A percentile compares a stretch with the other conserved stretches of the same genome.
Evolutionary conservation across 805 yeast species (phyloP).

Genomic region (Hanseniaspora lachancei): DNA sequence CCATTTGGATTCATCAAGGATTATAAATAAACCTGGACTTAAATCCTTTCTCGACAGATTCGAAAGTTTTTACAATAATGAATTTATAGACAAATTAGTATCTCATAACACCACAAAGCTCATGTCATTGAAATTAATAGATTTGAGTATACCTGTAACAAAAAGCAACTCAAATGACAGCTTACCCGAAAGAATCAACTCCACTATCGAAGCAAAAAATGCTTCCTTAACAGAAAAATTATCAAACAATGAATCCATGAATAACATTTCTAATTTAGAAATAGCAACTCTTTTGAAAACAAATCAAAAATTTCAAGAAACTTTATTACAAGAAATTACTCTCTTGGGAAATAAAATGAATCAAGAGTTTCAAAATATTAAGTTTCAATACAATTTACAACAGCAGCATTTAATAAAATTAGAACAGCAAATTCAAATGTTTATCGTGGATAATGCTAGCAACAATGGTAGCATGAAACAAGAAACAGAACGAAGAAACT

Average conservation of each 20-base stretch:
- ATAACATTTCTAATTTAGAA: not conserved
- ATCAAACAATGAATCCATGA: not conserved
- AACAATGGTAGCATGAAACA: not conserved
- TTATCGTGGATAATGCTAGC: not conserved
- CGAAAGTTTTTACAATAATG: constrained; percentile 9
- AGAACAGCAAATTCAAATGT: constrained; percentile 10
- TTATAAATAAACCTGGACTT: not conserved
- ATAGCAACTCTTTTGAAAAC: not conserved
- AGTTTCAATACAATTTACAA: constrained; percentile 10
- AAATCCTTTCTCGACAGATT: constrained; percentile 1
- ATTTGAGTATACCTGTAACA: not conserved
- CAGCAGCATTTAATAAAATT: constrained; percentile 12
- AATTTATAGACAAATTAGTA: constrained; percentile 3
- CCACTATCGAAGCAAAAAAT: not conserved
- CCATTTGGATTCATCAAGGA: not conserved
- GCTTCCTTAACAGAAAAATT: not conserved
- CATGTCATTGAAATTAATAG: not conserved
- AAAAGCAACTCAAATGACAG: not conserved
- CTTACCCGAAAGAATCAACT: not conserved
- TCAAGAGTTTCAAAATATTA: constrained; percentile 12
- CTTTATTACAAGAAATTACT: not conserved
- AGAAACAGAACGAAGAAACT: not conserved
- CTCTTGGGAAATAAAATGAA: not conserved
- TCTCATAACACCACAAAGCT: not conserved
- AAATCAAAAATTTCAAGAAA: not conserved